These are phyloP conservation scores for Coemansia sp. DNA, from an alignment of 371 early-diverging fungal genomes.

Conservation along the genomic window DNA sequence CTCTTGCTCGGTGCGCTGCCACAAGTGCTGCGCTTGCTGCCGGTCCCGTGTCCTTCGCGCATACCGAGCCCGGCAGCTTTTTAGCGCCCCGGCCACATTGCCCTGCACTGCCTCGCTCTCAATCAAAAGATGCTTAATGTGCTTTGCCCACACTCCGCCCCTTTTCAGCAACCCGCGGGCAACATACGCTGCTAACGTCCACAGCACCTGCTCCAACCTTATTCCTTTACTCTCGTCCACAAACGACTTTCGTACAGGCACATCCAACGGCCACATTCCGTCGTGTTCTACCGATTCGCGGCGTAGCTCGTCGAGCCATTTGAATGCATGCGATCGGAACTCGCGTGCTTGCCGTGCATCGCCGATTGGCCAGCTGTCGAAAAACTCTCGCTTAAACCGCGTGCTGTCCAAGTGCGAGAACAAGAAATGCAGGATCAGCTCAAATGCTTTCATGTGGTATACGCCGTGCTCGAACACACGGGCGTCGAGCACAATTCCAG, in stretches of 20 bases:
- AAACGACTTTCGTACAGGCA: conserved; percentile 49
- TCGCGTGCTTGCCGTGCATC: conserved; percentile 52
- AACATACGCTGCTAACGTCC: conserved; percentile 28
- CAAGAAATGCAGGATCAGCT: conserved; percentile 47
- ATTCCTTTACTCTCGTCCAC: conserved; percentile 49
- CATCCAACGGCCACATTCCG: conserved; percentile 36
- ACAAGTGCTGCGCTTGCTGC: conserved; percentile 15
- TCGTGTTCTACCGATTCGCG: conserved; percentile 19
- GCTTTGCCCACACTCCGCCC: conserved; percentile 8
- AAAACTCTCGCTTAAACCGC: conserved; percentile 39
- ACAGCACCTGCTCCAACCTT: conserved; percentile 46
- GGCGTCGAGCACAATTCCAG: conserved; percentile 34
- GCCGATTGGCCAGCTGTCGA: conserved; percentile 50
- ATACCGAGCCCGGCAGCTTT: conserved; percentile 21
- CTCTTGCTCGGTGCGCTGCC: conserved; percentile 10
- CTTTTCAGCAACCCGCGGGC: conserved; percentile 15
- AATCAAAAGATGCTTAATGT: conserved; percentile 12
- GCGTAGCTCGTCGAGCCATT: conserved; percentile 50
- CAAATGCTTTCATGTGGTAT: conserved; percentile 48
- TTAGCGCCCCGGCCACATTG: background rate
- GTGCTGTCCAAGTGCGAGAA: conserved; percentile 31
- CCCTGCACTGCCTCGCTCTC: background rate
- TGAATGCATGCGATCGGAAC: conserved; percentile 43
- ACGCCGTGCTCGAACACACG: conserved; percentile 46
- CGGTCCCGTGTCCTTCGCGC: conserved; percentile 39